Evolutionary conservation across 768 basidiomycete species (phyloP), one percentile per base, ranked within the genome.

Genomic region (Psilocybe sp.): DNA sequence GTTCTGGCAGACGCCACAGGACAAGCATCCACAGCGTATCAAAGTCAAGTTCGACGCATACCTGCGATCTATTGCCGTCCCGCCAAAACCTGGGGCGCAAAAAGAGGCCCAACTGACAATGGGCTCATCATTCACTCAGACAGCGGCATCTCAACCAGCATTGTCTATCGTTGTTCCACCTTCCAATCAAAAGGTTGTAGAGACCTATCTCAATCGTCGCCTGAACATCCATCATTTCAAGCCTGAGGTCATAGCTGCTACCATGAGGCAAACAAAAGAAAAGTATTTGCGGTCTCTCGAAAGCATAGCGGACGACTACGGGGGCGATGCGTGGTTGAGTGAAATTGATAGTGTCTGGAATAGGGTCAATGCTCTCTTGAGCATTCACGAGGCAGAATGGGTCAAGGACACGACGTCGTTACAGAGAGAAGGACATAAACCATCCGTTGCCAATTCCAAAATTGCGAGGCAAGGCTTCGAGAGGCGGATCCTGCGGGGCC

Each of bases 11-110:
- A 57, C 55, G 32, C 15, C 42, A 19, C 33, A 59, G 3, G 62
- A 63, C 40, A 32, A 44, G 13, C 52, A 59, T 46, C 62, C 60
- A 12, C 55, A 60, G 46, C 53, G 62, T 14, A 47, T 64, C 46
- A 64, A 64, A 32, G 57, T 60, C 39, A 64, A 64, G 40, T 58
- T 64, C 15, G 60, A 64, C 12, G 57, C 50, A 9, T 64, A 64
- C 19, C 52, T 64, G 6, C 49, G 56, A 10, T 15, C 43, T 13
- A n/a, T 28, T 1, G 36, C 45, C 5, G 18, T 13, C 23, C 20
- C 42, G 4, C 23, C 23, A 7, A 28, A 28, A 28, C 4, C 3
- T 28, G 23, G 23, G 23, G 23, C 23, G 7, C 23, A 28, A 28
- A 28, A 28, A 7, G 23, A 28, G 4, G 7, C 23, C 4, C 4